Evolutionary conservation across 2,329 filamentous ascomycete species (phyloP), one percentile per base, ranked within the genome.

Genomic region (Escovopsis sp.): DNA sequence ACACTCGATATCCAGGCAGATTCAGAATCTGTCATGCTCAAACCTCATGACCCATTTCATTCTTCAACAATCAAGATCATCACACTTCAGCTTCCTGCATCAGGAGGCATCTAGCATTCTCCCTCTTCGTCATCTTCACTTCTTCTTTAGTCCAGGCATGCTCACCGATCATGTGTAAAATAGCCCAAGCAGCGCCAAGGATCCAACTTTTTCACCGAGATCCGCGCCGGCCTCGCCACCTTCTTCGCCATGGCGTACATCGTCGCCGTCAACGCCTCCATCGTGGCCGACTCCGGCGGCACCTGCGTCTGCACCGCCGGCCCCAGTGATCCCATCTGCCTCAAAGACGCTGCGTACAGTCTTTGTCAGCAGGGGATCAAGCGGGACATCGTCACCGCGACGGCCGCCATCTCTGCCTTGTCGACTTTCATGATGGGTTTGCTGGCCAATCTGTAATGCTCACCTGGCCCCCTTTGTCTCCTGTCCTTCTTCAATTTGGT

Each of bases 381-480:
- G 60, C 77, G 84, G 30, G 86, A 94, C 56, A 64, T 88, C 34
- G 81, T 93, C 43, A 93, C 86, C 6, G 85, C 82, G 10, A 93
- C 86, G 4, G 85, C 86, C 37, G 85, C 85, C 43, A 88, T 91
- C 49, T 73, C 84, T 12, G 82, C 84, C 26, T 63, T 94, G 38
- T 75, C 82, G 3, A 81, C 77, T n/a, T 87, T 93, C 60, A 80
- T 70, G 60, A 87, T 93, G 81, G 86, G 86, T 18, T 60, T 89
- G 1, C 77, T 88, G 49, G 80, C 86, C 48, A 93, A 93, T 51
- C 68, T 89, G 69, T 71, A 53, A 68, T 63, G 9, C 12, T 18
- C 6, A 10, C 36, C 35, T 33, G 43, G 7, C n/a, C 11, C 28
- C 28, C 28, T 32, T 32, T 32, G 4, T 32, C 23, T 26, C 11